Evolutionary conservation across 345 rosid species (phyloP).

Genomic region (Melaleuca quinquenervia): DNA sequence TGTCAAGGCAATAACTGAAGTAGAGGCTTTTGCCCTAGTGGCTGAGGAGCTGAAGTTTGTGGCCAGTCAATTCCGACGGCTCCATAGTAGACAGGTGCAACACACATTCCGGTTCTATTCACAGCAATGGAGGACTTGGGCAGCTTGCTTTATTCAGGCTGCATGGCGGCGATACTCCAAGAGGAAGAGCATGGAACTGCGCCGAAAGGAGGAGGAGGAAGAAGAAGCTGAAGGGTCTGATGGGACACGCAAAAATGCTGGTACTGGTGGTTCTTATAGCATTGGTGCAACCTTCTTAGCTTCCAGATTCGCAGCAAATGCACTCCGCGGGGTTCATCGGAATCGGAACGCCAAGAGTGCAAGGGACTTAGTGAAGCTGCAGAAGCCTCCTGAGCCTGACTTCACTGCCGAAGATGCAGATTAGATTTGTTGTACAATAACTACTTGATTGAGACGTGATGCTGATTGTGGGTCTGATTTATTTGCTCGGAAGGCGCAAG

Average conservation of each 20-base stretch:
- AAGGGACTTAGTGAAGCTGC: slow-evolving; percentile 57
- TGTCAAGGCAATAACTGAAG: slow-evolving; percentile 74
- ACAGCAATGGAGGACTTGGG: slow-evolving; percentile 99
- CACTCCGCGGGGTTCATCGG: slow-evolving; percentile 76
- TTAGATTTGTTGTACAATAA: slow-evolving; percentile 6
- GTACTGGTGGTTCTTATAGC: slow-evolving; percentile 49
- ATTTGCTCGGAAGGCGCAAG: neutral
- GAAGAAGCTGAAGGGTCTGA: slow-evolving; percentile 39
- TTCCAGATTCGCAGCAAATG: slow-evolving; percentile 81
- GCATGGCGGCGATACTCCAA: slow-evolving; percentile 86
- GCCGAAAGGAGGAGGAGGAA: slow-evolving; percentile 63
- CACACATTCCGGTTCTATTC: slow-evolving; percentile 96
- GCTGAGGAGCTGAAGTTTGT: slow-evolving; percentile 94
- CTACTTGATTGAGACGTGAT: neutral
- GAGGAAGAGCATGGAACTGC: slow-evolving; percentile 72
- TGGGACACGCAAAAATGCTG: slow-evolving; percentile 10
- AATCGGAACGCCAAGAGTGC: slow-evolving; percentile 67
- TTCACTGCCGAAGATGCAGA: slow-evolving; percentile 76
- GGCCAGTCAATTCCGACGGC: slow-evolving; percentile 87
- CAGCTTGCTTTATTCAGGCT: slow-evolving; percentile 92
- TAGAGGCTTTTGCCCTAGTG: slow-evolving; percentile 79
- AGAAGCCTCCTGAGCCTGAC: slow-evolving; percentile 95
- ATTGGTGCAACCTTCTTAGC: slow-evolving; percentile 89
- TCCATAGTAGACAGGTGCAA: slow-evolving; percentile 93
- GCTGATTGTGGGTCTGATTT: neutral